Base-by-base conservation (phyloP, 495 filamentous ascomycete genomes). In the Xylaria nigripes region DNA sequence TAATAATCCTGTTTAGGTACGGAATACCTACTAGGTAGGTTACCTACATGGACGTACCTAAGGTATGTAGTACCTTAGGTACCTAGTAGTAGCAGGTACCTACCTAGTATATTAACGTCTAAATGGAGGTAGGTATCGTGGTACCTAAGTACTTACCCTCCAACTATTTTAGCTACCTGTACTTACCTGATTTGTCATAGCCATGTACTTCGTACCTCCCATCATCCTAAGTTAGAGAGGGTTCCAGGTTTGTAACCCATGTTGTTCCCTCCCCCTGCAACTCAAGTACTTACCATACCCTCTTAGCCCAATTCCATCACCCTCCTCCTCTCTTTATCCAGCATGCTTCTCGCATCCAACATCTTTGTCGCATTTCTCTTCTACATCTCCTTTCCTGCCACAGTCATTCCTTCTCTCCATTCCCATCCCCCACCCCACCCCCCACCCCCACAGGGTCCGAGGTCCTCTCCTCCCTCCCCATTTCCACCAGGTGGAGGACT, bases 401-500 rank as follows among this genome's bases (percentile, higher is more conserved):
- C 64, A 64, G 64, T 70, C 69, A 62, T 56, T 68, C 64, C 27
- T 69, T 69, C 65, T 53, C 57, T 59, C 32, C 48, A 30, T 18
- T 27, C 23, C 40, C 24, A 47, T 13, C 40, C 46, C 42, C 48
- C 42, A 34, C 40, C 54, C 48, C 32, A 50, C 36, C 36, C 55
- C 58, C 61, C 34, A n/a, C 48, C 21, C 34, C 8, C 47, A n/a
- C n/a, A n/a, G n/a, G n/a, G n/a, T n/a, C n/a, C n/a, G n/a, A n/a
- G n/a, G n/a, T n/a, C n/a, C n/a, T n/a, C 40, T 40, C 21, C 29
- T 48, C 29, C 47, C 27, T 32, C 27, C 54, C 48, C 32, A 45
- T 38, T 43, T 27, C 54, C 48, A 48, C 34, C 27, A 16, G 53
- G 46, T 55, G 53, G 53, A 47, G 51, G 51, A 44, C 34, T 48